phyloP scores from a whole-genome alignment of 306 rosid genomes.

The Inga leiocalycina region DNA sequence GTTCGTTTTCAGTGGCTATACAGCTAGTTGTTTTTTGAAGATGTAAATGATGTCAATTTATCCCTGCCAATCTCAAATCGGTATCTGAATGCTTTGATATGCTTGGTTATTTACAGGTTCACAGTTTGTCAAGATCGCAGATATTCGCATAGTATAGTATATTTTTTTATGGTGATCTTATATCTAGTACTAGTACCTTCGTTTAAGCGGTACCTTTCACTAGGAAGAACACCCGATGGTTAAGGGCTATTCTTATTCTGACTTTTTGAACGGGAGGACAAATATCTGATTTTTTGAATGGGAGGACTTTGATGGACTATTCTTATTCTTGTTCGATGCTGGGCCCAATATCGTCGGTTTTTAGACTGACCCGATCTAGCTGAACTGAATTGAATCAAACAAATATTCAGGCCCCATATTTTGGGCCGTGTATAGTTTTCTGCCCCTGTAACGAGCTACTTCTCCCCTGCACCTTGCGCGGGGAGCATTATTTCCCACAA shows the following conservation, averaged over 20 bases:
- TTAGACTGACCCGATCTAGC: neutral
- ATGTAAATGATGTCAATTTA: neutral
- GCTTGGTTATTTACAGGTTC: neutral
- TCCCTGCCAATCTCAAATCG: conserved; percentile 1
- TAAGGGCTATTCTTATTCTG: too few relatives aligned
- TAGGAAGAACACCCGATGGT: neutral
- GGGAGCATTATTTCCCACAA: too few relatives aligned
- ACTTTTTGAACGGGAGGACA: too few relatives aligned
- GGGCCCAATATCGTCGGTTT: neutral
- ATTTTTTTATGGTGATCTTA: too few relatives aligned
- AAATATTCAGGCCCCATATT: neutral
- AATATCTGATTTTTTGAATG: too few relatives aligned
- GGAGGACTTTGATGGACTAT: neutral
- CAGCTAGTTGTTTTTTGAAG: neutral
- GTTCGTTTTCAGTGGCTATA: neutral
- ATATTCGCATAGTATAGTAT: too few relatives aligned
- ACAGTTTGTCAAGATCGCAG: neutral
- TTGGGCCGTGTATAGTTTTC: neutral
- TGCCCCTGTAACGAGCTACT: neutral
- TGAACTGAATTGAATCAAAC: neutral
- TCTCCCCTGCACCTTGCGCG: too few relatives aligned
- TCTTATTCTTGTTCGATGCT: neutral
- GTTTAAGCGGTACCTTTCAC: neutral
- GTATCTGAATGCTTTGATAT: neutral
- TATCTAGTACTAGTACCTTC: neutral